phyloP scores from a whole-genome alignment of 176 grass and related monocot species.

The Saccharum spontaneum region DNA sequence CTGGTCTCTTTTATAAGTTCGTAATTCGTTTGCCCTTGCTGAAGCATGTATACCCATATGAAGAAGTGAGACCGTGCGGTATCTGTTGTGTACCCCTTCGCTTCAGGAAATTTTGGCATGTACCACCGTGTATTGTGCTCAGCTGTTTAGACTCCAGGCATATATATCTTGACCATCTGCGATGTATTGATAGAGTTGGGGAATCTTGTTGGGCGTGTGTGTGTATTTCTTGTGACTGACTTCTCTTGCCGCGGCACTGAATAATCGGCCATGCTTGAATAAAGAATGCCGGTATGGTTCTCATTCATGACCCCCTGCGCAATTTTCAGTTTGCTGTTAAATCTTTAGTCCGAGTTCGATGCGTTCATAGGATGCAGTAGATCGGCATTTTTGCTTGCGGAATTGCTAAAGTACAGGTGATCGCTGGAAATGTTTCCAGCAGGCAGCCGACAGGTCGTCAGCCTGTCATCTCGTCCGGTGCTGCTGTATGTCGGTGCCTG shows the following conservation, averaged over 20 bases:
- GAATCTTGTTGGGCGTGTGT: not conserved
- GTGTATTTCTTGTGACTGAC: not conserved
- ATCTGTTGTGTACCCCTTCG: not conserved
- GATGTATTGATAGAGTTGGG: constrained; percentile 14
- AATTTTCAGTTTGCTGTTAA: not conserved
- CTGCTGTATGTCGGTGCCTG: not conserved
- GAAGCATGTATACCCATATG: constrained; percentile 11
- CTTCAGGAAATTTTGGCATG: not conserved
- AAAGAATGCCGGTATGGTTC: constrained; percentile 15
- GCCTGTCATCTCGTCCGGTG: not conserved
- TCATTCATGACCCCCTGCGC: not conserved
- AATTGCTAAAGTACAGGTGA: not conserved
- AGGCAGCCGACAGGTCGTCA: not conserved
- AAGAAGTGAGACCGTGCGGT: constrained; percentile 10
- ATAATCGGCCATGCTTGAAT: constrained; percentile 25
- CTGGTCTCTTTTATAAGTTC: not conserved
- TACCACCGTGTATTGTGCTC: not conserved
- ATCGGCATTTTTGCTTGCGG: not conserved
- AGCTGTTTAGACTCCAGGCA: constrained; percentile 9
- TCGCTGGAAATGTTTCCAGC: not conserved
- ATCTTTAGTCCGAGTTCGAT: not conserved
- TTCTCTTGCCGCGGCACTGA: not conserved
- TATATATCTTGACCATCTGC: constrained; percentile 2
- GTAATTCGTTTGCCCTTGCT: not conserved
- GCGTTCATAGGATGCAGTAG: not conserved